Percentiles rank a stretch among this genome's conserved stretches.
These are phyloP conservation scores for Stentor roeselii DNA, from an alignment of 73 alveolate species.

Conservation along the genomic window DNA sequence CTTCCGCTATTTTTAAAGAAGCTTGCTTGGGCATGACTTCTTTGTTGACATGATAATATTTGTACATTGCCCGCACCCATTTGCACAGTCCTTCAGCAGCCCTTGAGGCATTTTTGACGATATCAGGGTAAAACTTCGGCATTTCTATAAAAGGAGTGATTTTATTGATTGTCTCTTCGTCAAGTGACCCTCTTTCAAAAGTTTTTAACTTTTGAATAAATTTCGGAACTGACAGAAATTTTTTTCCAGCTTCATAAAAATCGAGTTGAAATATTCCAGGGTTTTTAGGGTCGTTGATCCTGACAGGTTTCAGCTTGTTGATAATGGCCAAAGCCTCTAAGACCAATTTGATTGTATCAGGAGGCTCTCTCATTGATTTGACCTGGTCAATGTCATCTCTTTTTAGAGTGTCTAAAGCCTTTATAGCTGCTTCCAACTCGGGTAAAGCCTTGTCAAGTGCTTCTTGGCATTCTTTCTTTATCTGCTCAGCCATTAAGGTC, in stretches of 20 bases:
- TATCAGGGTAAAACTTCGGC: constrained; percentile 66
- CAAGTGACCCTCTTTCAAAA: constrained; percentile 66
- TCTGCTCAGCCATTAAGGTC: constrained; percentile 80
- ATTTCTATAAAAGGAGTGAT: constrained; percentile 54
- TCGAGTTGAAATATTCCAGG: constrained; percentile 39
- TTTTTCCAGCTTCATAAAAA: constrained; percentile 84
- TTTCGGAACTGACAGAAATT: constrained; percentile 64
- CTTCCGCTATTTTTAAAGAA: constrained; percentile 84
- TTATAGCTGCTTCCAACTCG: constrained; percentile 80
- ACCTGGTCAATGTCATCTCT: constrained; percentile 88
- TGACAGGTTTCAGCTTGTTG: constrained; percentile 61
- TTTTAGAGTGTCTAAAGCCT: constrained; percentile 81
- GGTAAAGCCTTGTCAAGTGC: constrained; percentile 91
- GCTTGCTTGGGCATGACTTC: constrained; percentile 92
- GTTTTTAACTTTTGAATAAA: constrained; percentile 62
- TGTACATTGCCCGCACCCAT: constrained; percentile 78
- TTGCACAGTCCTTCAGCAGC: constrained; percentile 87
- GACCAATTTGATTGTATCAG: constrained; percentile 81
- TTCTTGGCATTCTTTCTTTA: constrained; percentile 81
- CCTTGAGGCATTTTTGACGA: constrained; percentile 66
- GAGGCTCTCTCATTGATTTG: constrained; percentile 91
- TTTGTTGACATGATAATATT: constrained; percentile 71
- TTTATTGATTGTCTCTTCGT: constrained; percentile 60
- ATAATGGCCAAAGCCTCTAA: constrained; percentile 82
- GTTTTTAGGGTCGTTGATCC: constrained; percentile 57